These are phyloP conservation scores for Tetracladium marchalianum DNA, from an alignment of 495 filamentous ascomycete genomes.

Conservation along the genomic window DNA sequence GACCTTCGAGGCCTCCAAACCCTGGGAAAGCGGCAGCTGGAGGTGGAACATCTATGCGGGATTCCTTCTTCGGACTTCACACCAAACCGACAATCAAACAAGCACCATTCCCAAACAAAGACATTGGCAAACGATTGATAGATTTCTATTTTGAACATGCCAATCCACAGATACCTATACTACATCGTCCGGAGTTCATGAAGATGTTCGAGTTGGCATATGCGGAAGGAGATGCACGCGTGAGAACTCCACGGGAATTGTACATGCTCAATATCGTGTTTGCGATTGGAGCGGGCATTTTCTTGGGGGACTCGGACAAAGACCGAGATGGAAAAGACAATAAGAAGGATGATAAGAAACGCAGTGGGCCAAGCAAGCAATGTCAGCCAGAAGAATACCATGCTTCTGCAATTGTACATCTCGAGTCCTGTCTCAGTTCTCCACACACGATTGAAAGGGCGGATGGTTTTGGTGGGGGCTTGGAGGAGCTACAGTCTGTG, in stretches of 20 bases:
- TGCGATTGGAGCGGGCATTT: conserved; percentile 89
- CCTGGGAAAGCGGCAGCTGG: conserved; percentile 24
- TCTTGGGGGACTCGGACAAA: conserved; percentile 54
- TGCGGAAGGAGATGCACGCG: conserved; percentile 46
- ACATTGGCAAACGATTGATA: conserved; percentile 60
- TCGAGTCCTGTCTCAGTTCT: conserved; percentile 76
- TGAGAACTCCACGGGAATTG: conserved; percentile 69
- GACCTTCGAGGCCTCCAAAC: conserved; percentile 9
- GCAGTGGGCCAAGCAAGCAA: conserved; percentile 37
- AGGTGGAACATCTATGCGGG: conserved; percentile 69
- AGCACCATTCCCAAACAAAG: conserved; percentile 72
- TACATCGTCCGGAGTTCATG: conserved; percentile 83
- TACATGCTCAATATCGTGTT: conserved; percentile 98
- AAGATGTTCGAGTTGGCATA: conserved; percentile 74
- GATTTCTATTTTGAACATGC: conserved; percentile 90
- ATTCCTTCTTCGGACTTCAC: conserved; percentile 91
- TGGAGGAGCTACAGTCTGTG: conserved; percentile 90
- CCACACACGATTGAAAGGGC: conserved; percentile 43
- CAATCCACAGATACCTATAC: conserved; percentile 88
- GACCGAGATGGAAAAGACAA: conserved; percentile 28
- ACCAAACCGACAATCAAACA: conserved; percentile 79
- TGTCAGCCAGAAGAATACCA: conserved; percentile 92
- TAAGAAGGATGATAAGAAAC: conserved; percentile 13
- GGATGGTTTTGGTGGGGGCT: conserved; percentile 59
- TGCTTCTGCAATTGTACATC: conserved; percentile 81